Evolutionary conservation across 768 basidiomycete genomes (phyloP).

Genomic region (Lentinus tigrinus): DNA sequence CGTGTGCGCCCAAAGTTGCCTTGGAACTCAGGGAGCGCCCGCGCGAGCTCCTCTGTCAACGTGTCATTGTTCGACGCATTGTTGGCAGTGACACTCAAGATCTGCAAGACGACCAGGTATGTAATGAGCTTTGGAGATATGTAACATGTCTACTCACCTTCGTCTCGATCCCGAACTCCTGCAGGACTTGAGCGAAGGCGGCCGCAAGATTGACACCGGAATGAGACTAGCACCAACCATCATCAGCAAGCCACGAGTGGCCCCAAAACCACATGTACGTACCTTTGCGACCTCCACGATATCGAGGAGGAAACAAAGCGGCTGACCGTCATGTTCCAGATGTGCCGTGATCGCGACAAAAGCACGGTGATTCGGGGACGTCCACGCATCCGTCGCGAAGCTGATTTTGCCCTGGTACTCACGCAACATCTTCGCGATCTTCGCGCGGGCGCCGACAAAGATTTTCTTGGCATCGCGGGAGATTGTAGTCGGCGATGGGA

Average conservation of each 20-base stretch:
- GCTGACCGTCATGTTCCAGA: slow-evolving; percentile 30
- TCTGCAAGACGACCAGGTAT: background rate
- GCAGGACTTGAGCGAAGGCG: slow-evolving; percentile 33
- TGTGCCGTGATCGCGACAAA: slow-evolving; percentile 34
- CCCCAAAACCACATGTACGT: slow-evolving; percentile 1
- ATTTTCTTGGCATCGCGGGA: slow-evolving; percentile 29
- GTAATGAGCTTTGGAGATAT: background rate
- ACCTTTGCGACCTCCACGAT: slow-evolving; percentile 35
- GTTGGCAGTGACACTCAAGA: background rate
- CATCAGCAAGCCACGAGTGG: background rate
- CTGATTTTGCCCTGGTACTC: slow-evolving; percentile 30
- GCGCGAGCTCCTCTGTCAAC: background rate
- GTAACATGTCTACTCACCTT: slow-evolving; percentile 29
- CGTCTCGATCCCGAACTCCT: slow-evolving; percentile 34
- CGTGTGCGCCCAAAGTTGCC: background rate
- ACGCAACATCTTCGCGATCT: slow-evolving; percentile 22
- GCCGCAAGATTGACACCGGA: slow-evolving; percentile 33
- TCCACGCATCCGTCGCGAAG: slow-evolving; percentile 39
- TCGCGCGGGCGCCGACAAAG: slow-evolving; percentile 19
- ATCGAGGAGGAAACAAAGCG: slow-evolving; percentile 33
- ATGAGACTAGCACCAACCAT: slow-evolving; percentile 26
- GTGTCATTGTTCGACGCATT: slow-evolving; percentile 3
- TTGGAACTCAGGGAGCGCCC: slow-evolving; percentile 1
- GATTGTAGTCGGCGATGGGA: slow-evolving; percentile 32
- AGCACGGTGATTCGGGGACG: slow-evolving; percentile 34